phyloP scores from a whole-genome alignment of 2,329 filamentous ascomycete species.

The Trichocomaceae sp. region DNA sequence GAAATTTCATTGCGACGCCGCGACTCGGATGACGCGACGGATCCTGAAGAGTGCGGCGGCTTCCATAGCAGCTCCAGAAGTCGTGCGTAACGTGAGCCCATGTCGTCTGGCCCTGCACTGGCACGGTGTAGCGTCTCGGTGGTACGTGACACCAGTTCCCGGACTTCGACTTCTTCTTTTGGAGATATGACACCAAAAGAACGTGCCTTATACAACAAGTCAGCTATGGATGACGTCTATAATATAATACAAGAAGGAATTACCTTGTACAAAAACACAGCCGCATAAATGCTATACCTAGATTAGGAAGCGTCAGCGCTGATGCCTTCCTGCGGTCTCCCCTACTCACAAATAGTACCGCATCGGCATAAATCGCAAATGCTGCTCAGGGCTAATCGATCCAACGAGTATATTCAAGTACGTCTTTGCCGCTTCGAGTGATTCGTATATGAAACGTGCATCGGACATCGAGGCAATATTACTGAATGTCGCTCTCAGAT shows the following conservation, averaged over 20 bases:
- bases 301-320: conserved; percentile 12
- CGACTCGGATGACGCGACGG: conserved; percentile 20
- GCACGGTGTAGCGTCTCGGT: conserved; percentile 55
- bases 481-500: conserved; percentile 41
- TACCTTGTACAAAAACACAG: conserved; percentile 60
- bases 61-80: conserved; percentile 57
- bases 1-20: conserved; percentile 27
- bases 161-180: conserved; percentile 50
- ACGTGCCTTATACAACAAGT: conserved; percentile 40
- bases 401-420: conserved; percentile 55
- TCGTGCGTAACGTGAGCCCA: conserved; percentile 56
- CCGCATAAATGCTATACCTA: conserved; percentile 53
- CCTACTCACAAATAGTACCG: conserved; percentile 54
- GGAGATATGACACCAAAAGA: conserved; percentile 54
- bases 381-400: conserved; percentile 52
- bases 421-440: conserved; percentile 57
- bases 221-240: conserved; percentile 1
- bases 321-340: neutral
- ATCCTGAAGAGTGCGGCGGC: conserved; percentile 29
- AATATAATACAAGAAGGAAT: neutral
- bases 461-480: conserved; percentile 56
- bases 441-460: conserved; percentile 61
- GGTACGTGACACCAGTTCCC: conserved; percentile 52
- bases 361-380: conserved; percentile 58
- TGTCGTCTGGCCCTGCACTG: conserved; percentile 52